phyloP scores from a whole-genome alignment of 306 rosid genomes.

The cucumber (Cucumis sativus) region DNA sequence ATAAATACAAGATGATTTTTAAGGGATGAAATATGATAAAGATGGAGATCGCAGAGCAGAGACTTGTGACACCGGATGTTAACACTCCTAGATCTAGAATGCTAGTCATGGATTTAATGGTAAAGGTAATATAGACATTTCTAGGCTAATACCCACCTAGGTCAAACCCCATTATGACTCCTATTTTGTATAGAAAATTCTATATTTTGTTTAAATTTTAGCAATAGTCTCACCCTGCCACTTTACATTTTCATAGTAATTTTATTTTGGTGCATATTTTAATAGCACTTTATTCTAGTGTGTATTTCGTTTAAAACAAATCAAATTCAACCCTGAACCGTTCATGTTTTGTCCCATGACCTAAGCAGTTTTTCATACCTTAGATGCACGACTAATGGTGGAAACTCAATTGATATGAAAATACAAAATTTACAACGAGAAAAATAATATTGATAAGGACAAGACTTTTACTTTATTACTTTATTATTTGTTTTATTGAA shows the following conservation, averaged over 20 bases:
- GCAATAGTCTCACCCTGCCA: neutral
- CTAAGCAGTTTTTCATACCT: neutral
- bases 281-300: neutral
- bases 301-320: neutral
- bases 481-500: neutral
- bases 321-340: neutral
- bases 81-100: neutral
- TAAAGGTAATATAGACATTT: neutral
- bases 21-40: too few relatives aligned
- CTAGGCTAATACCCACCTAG: neutral
- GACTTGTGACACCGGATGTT: neutral
- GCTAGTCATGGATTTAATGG: neutral
- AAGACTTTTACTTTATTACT: neutral
- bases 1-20: too few relatives aligned
- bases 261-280: too few relatives aligned
- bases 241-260: neutral
- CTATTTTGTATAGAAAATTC: too few relatives aligned
- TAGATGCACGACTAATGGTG: neutral
- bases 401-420: neutral
- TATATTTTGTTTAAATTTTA: neutral
- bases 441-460: neutral
- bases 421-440: neutral
- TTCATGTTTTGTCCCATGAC: neutral
- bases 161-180: neutral
- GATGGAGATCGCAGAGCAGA: too few relatives aligned